Evolutionary conservation across 192 early-diverging fungal species (phyloP).

Genomic region (Diversispora eburnea): DNA sequence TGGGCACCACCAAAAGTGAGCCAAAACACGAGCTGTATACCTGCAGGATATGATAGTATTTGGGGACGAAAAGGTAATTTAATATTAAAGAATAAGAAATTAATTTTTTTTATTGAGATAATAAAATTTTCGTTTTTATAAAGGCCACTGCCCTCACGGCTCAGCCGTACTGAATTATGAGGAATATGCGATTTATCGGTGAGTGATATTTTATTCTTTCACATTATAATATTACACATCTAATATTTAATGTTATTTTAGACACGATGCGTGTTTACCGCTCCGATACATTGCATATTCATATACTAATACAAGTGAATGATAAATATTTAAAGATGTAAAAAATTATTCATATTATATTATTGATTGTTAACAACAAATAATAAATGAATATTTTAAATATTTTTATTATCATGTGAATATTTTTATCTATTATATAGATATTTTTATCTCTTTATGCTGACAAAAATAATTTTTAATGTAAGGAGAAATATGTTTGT

Average conservation of each 20-base stretch:
- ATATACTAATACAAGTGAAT: conserved; percentile 11
- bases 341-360: no score
- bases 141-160: conserved; percentile 13
- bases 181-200: conserved; percentile 22
- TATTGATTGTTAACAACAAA: no score
- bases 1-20: no score
- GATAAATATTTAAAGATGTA: not conserved
- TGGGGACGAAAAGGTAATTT: conserved; percentile 21
- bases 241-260: not conserved
- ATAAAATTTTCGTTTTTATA: not conserved
- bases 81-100: not conserved
- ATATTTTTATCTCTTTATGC: no score
- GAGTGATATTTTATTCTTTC: not conserved
- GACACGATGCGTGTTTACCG: conserved; percentile 17
- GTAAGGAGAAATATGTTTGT: no score
- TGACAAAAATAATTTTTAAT: no score
- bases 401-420: no score
- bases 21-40: no score
- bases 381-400: no score
- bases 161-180: not conserved
- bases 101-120: not conserved
- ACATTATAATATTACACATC: not conserved
- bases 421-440: no score
- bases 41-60: no score
- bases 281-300: conserved; percentile 8